Base-by-base conservation (phyloP, 352 stramenopile species). In the Phytophthora boehmeriae region DNA sequence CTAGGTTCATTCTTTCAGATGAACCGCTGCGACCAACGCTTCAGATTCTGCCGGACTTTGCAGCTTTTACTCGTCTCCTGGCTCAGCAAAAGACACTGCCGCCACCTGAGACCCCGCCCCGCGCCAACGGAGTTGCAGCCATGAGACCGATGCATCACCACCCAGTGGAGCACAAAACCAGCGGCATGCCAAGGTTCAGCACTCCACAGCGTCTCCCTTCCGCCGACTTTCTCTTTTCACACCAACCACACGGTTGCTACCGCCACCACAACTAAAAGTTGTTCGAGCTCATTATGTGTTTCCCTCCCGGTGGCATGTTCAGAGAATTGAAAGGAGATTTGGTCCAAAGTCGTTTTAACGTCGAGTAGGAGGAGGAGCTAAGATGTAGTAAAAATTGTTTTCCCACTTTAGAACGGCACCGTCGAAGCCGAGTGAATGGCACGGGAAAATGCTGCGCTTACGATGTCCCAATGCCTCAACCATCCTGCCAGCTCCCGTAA, bases 11-110 rank as follows among this genome's bases (percentile, higher is more conserved):
- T 5, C 50, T 44, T 22, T 5, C 19, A 5, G 32, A 47, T 14
- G 19, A 36, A 11, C 4, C 23, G 9, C 17, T 8, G 30, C 44
- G 6, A 23, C 27, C 16, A 25, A 65, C 16, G 25, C 36, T 42
- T 5, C 4, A 57, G 6, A 0, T 48, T 2, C 27, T 27, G 0
- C 45, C 36, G 20, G 46, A 50, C 19, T 59, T 72, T 10, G 58
- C 63, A 16, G 50, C 66, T 2, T 42, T 75, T n/a, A 61, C 11
- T 11, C 38, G 38, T 8, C 6, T 72, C 13, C 38, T 72, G 8
- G 36, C 30, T 19, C 63, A 59, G 23, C 51, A 62, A 16, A 38
- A 48, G 30, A 0, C 25, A 20, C 41, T 58, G 49, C 35, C 16
- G 13, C 53, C 32, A 23, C 28, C 41, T 10, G 44, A 9, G 13